Percentiles rank a stretch among this genome's conserved stretches.
Evolutionary conservation across 805 yeast genomes (phyloP).

Genomic region (Tetrapisispora taiwanensis): DNA sequence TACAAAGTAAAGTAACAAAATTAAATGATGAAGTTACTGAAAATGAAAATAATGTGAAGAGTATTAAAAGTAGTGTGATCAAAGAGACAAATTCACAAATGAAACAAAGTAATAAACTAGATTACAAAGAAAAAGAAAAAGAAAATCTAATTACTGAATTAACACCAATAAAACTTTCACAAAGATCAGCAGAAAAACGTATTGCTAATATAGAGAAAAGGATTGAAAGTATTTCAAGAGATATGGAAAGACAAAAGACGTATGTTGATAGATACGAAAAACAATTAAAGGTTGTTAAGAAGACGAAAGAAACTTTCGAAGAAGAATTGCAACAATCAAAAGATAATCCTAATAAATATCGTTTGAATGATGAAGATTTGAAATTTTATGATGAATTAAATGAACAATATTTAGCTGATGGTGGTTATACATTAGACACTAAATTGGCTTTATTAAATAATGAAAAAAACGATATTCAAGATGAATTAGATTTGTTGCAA

Average conservation of each 20-base stretch:
- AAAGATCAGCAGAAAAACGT: conserved; percentile 38
- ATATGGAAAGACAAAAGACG: conserved; percentile 41
- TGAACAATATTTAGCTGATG: conserved; percentile 44
- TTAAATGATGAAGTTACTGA: conserved; percentile 28
- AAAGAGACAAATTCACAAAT: conserved; percentile 36
- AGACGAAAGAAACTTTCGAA: conserved; percentile 5
- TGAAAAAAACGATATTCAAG: conserved; percentile 36
- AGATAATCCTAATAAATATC: conserved; percentile 23
- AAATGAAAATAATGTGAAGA: conserved; percentile 32
- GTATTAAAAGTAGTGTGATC: conserved; percentile 36
- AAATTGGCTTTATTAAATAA: conserved; percentile 33
- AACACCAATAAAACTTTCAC: conserved; percentile 54
- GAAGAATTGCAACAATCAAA: conserved; percentile 23
- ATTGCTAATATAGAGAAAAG: conserved; percentile 38
- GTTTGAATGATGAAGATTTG: conserved; percentile 41
- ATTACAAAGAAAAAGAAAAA: conserved; percentile 30
- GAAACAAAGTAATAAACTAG: conserved; percentile 33
- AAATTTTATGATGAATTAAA: conserved; percentile 50
- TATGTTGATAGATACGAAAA: conserved; percentile 34
- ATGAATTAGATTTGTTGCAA: conserved; percentile 31
- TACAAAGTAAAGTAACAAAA: conserved; percentile 23
- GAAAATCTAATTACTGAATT: conserved; percentile 38
- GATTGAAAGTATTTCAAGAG: conserved; percentile 40
- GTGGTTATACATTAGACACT: conserved; percentile 54
- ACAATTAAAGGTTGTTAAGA: conserved; percentile 39